Conservation (phyloP, 495 filamentous ascomycete genomes). For the Articulospora tetracladia region DNA sequence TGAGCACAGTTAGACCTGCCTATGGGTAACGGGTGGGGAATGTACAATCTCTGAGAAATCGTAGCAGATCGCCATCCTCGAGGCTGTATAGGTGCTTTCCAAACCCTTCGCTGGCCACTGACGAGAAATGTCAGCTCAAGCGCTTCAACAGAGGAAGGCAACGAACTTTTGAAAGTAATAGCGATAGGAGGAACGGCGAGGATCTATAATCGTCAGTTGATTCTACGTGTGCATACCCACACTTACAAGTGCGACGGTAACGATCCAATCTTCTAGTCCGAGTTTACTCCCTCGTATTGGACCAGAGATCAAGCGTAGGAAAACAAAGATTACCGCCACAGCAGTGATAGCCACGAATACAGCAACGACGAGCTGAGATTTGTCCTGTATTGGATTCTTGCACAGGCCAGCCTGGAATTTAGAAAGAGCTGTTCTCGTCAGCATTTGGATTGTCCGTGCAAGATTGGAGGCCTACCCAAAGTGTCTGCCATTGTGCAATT, state of each 20-base stretch:
- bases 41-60: slow-evolving; percentile 10
- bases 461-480: background rate
- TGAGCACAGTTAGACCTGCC: slow-evolving; percentile 19
- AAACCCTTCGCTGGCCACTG: slow-evolving; percentile 12
- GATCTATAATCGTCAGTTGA: background rate
- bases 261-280: slow-evolving; percentile 5
- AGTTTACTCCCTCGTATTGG: background rate
- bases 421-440: background rate
- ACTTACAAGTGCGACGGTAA: slow-evolving; percentile 4
- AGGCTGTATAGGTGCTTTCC: slow-evolving; percentile 14
- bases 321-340: background rate
- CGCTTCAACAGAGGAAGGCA: background rate
- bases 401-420: slow-evolving; percentile 12
- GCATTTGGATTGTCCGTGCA: background rate
- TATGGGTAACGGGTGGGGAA: background rate
- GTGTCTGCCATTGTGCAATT: slow-evolving; percentile 6
- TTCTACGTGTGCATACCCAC: background rate
- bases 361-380: background rate
- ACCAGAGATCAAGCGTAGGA: background rate
- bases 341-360: background rate
- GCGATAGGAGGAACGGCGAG: background rate
- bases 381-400: background rate
- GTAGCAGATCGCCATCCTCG: slow-evolving; percentile 8
- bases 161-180: slow-evolving; percentile 6
- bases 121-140: background rate